Base-by-base conservation (phyloP, 2,329 filamentous ascomycete species). In the Exophiala calicioides region DNA sequence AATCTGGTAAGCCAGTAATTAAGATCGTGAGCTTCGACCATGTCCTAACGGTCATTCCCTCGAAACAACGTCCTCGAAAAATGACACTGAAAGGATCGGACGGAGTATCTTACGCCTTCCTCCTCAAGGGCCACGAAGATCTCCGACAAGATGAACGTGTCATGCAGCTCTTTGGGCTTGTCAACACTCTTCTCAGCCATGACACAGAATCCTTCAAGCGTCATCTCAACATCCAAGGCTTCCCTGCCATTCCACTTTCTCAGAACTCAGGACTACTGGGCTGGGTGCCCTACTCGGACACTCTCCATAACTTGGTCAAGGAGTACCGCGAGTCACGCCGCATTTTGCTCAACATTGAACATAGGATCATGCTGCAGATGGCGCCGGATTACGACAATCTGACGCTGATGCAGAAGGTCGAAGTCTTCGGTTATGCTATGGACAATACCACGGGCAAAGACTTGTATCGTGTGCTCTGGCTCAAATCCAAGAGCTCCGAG, bases 311-410 rank as follows among this genome's bases (percentile, higher is more conserved):
- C 13, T 79, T 99, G 35, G 98, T 99, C 62, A 83, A 93, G 55
- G 93, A 98, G 66, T 99, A 99, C 65, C 87, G 93, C 53, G 94
- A 98, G 68, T 95, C 87, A 58, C 84, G 93, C 44, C 95, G 96
- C 73, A 99, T 99, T 56, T 74, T 99, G 29, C 84, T 98, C 58
- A 99, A 98, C 64, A 99, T 99, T 56, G 93, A 99, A 71, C 93
- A 99, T 65, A 86, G 94, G 32, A 98, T 98, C 66, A 99, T 99
- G 93, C 76, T 99, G 46, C 94, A 99, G 68, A 98, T 98, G 93
- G 93, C 93, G 18, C 94, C 93, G 0, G 93, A 99, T 65, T 98
- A 97, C 63, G 93, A 98, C 65, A 96, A 95, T 62, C 82, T 99
- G 35, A 97, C 94, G 1, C 80, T 99, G 26, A 97, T 99, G 93